Percentiles rank a stretch among this genome's conserved stretches.
These are phyloP conservation scores for Colletotrichum orbiculare DNA, from an alignment of 2,329 filamentous ascomycete genomes.

Conservation along the genomic window DNA sequence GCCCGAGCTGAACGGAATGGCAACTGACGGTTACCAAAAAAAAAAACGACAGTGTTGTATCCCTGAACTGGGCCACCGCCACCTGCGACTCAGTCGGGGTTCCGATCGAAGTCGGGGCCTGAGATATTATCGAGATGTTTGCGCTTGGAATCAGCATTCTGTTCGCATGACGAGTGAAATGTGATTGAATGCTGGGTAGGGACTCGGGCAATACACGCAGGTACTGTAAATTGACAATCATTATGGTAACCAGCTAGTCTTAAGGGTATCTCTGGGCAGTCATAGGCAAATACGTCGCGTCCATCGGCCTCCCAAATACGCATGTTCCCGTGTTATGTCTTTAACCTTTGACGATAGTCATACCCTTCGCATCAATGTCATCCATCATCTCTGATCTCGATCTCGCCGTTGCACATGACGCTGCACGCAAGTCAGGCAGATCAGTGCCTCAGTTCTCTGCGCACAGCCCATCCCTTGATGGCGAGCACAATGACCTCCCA, in stretches of 20 bases:
- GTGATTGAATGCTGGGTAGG: too few species aligned
- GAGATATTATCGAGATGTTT: too few species aligned
- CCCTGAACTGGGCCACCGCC: conserved; percentile 18
- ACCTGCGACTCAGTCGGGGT: conserved; percentile 27
- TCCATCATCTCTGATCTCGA: background rate
- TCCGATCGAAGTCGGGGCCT: conserved; percentile 3
- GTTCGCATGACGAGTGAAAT: too few species aligned
- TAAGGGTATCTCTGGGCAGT: conserved; percentile 25
- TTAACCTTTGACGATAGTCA: too few species aligned
- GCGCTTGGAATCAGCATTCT: too few species aligned
- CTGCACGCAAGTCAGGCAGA: conserved; percentile 1
- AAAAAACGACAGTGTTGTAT: conserved; percentile 7
- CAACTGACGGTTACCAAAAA: background rate
- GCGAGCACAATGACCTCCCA: conserved; percentile 83
- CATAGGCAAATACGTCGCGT: background rate
- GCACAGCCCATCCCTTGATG: conserved; percentile 86
- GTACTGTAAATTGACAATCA: too few species aligned
- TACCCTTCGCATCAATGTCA: background rate
- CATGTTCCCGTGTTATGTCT: too few species aligned
- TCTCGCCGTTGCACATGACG: background rate
- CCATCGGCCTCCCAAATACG: too few species aligned
- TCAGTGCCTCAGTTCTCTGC: conserved; percentile 50
- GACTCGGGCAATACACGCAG: too few species aligned
- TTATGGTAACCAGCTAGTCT: background rate
- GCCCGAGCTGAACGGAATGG: background rate